phyloP scores from a whole-genome alignment of 2,329 filamentous ascomycete species.

The Aspergillus fructus region DNA sequence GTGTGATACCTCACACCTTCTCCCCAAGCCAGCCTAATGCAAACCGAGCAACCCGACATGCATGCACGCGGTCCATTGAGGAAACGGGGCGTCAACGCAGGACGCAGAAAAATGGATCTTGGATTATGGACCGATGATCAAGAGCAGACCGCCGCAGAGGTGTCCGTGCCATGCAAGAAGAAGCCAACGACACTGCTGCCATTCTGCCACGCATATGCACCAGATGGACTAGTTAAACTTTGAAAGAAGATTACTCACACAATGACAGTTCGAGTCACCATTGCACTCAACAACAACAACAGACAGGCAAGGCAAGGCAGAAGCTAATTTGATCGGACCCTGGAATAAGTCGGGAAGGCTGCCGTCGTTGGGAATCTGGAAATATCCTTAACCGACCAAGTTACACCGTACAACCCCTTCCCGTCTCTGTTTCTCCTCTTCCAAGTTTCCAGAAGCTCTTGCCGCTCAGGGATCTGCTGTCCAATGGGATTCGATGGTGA shows the following conservation, averaged over 20 bases:
- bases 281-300: too few relatives aligned
- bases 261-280: too few relatives aligned
- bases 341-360: too few relatives aligned
- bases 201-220: neutral
- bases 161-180: too few relatives aligned
- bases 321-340: too few relatives aligned
- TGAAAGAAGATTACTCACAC: too few relatives aligned
- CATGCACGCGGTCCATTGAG: constrained; percentile 10
- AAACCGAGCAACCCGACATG: neutral
- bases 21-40: neutral
- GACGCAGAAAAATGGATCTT: neutral
- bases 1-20: constrained; percentile 3
- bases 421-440: neutral
- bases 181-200: neutral
- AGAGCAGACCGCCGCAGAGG: neutral
- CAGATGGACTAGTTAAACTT: neutral
- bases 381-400: neutral
- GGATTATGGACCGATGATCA: neutral
- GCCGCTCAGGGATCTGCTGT: constrained; percentile 3
- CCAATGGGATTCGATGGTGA: constrained; percentile 12
- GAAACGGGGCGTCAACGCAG: neutral
- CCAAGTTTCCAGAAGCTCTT: neutral
- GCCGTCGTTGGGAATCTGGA: neutral
- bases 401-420: too few relatives aligned
- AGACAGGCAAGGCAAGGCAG: too few relatives aligned